Evolutionary conservation across 441 rosid genomes (phyloP), one percentile per base, ranked within the genome.

Genomic region (Dalechampia spathulata): DNA sequence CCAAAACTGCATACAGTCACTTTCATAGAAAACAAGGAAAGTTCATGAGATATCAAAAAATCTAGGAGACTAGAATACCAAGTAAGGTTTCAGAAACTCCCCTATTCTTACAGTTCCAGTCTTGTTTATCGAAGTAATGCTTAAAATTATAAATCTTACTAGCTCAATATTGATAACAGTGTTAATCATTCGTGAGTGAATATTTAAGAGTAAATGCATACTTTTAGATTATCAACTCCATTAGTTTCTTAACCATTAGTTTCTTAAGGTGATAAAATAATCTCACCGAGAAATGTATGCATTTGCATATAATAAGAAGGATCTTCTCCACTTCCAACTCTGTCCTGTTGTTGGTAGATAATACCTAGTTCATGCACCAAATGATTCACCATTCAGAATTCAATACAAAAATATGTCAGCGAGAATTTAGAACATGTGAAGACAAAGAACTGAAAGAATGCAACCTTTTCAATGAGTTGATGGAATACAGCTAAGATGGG

Each of bases 261-360:
- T 34, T 41, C 22, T 42, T 65, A 28, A 17, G 62, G 67, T 56
- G 45, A 58, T n/a, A 34, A 63, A 56, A 40, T 52, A 46, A 41
- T 76, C 92, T 83, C 65, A 89, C 96, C 53, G 95, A 67, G 74
- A 79, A 81, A 79, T 83, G 77, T 25, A 86, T 49, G 83, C 90
- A 86, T 74, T 82, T 86, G 92, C 88, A 82, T 49, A 78, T 66
- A 55, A 76, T 61, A 58, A 76, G 90, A 72, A 86, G 71, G 58
- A 77, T 63, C 75, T 76, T 83, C 72, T 83, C 92, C 22, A 59
- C 55, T 64, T 79, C 87, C 64, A 65, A 20, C 52, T 76, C 85
- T 55, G 41, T 60, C 38, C 62, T 60, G 40, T 44, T 65, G 19
- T 60, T 60, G 40, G 58, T 59, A 53, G 72, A 68, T 70, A 76